phyloP scores from a whole-genome alignment of 1,284 basidiomycete genomes.

The Apiotrichum siamense region DNA sequence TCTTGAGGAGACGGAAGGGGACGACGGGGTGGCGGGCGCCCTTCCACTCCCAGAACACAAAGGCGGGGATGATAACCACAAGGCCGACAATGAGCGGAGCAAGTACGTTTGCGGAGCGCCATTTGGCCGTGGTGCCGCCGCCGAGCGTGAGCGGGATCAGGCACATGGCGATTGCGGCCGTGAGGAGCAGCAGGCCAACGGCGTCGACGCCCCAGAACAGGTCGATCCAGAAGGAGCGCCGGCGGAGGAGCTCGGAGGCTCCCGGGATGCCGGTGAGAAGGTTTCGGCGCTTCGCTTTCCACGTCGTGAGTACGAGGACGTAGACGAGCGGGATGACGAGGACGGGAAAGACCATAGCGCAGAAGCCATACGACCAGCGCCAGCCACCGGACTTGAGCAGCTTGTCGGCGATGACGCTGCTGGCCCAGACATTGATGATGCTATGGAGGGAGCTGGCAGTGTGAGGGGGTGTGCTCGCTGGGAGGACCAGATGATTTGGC shows the following conservation, averaged over 20 bases:
- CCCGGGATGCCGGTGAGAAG: conserved; percentile 29
- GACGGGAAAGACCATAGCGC: conserved; percentile 14
- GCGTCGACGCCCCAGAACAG: conserved; percentile 47
- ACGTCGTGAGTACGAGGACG: conserved; percentile 40
- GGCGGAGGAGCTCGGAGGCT: conserved; percentile 18
- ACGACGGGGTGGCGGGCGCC: conserved; percentile 41
- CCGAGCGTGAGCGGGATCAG: conserved; percentile 46
- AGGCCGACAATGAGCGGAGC: conserved; percentile 42
- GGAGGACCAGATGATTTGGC: conserved; percentile 57
- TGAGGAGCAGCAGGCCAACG: conserved; percentile 42
- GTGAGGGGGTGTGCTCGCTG: conserved; percentile 23
- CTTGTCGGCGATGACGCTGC: conserved; percentile 46
- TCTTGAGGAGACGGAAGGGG: conserved; percentile 44
- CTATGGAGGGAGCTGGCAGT: conserved; percentile 56
- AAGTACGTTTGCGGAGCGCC: conserved; percentile 41
- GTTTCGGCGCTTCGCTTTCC: conserved; percentile 32
- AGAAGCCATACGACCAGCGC: conserved; percentile 57
- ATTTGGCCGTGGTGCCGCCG: conserved; percentile 25
- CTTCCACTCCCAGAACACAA: conserved; percentile 43
- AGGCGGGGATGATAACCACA: conserved; percentile 36
- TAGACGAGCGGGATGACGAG: conserved; percentile 25
- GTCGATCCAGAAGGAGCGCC: conserved; percentile 11
- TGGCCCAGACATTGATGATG: conserved; percentile 43
- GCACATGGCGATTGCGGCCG: conserved; percentile 19
- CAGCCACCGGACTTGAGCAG: conserved; percentile 6